A percentile compares a stretch with the other conserved stretches of the same genome.
Evolutionary conservation across 2,329 filamentous ascomycete species (phyloP).

Genomic region (Calycina herbarum): DNA sequence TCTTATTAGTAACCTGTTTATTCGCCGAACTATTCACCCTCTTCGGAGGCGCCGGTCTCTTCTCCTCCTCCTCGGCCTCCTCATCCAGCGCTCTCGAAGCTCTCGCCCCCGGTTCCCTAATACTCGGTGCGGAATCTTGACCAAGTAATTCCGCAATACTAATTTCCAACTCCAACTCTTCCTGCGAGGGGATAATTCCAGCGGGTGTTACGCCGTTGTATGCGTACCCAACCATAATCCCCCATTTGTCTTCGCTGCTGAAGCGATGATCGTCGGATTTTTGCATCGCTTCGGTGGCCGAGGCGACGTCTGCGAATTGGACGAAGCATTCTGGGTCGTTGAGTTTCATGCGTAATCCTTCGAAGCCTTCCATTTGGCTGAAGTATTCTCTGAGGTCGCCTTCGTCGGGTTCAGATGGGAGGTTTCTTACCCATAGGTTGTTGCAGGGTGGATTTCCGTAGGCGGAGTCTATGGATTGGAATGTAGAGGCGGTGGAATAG

Average conservation of each 20-base stretch:
- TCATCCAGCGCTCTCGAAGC: background rate
- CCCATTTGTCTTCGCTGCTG: constrained; percentile 15
- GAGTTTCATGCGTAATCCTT: constrained; percentile 17
- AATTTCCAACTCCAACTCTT: constrained; percentile 17
- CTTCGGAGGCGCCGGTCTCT: background rate
- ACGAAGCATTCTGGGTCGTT: constrained; percentile 20
- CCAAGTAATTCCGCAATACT: constrained; percentile 14
- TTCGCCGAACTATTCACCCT: background rate
- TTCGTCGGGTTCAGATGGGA: constrained; percentile 14
- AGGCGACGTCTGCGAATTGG: constrained; percentile 8
- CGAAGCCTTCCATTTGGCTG: constrained; percentile 11
- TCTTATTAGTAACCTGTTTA: constrained; percentile 17
- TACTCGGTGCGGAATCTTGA: constrained; percentile 5
- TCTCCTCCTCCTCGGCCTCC: background rate
- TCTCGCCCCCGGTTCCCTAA: constrained; percentile 5
- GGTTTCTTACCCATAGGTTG: constrained; percentile 15
- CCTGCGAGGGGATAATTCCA: constrained; percentile 1
- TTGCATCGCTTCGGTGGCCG: constrained; percentile 11
- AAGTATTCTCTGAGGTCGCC: constrained; percentile 14
- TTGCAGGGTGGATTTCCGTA: constrained; percentile 19
- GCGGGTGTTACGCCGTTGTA: constrained; percentile 9
- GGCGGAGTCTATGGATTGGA: constrained; percentile 15
- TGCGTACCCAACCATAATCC: constrained; percentile 18
- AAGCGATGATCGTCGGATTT: constrained; percentile 17
- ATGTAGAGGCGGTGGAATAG: constrained; percentile 14